Percentiles rank a stretch among this genome's conserved stretches.
Evolutionary conservation across 441 rosid genomes (phyloP).

Genomic region (Rhodomyrtus psidioides): DNA sequence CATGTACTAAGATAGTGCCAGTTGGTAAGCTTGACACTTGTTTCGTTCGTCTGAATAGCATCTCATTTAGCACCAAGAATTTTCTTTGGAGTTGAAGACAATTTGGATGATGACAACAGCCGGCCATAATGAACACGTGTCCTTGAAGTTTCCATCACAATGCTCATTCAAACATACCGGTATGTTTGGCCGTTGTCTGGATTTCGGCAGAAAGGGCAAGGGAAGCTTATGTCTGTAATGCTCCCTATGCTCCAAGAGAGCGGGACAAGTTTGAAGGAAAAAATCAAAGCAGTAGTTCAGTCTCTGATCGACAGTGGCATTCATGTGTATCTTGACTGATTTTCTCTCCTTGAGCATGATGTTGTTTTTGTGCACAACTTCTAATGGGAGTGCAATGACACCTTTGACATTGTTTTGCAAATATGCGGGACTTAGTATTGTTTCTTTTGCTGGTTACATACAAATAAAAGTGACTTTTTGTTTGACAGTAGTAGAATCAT

Average conservation of each 20-base stretch:
- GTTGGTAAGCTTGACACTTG: no score
- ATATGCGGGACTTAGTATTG: not conserved
- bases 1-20: no score
- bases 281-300: not conserved
- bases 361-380: not conserved
- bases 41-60: no score
- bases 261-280: not conserved
- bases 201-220: not conserved
- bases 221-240: not conserved
- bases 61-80: not conserved
- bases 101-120: not conserved
- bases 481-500: not conserved
- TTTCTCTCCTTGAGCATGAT: not conserved
- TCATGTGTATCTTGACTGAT: rapidly evolving
- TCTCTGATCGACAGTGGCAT: not conserved
- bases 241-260: not conserved
- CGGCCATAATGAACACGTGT: not conserved
- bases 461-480: not conserved
- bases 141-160: no score
- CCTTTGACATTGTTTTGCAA: not conserved
- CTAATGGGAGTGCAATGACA: not conserved
- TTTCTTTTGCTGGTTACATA: not conserved
- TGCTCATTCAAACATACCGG: not conserved
- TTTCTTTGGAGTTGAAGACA: not conserved
- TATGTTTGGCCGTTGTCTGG: not conserved